Evolutionary conservation across 495 filamentous ascomycete genomes (phyloP), one percentile per base, ranked within the genome.

Genomic region (Aspergillus panamensis): DNA sequence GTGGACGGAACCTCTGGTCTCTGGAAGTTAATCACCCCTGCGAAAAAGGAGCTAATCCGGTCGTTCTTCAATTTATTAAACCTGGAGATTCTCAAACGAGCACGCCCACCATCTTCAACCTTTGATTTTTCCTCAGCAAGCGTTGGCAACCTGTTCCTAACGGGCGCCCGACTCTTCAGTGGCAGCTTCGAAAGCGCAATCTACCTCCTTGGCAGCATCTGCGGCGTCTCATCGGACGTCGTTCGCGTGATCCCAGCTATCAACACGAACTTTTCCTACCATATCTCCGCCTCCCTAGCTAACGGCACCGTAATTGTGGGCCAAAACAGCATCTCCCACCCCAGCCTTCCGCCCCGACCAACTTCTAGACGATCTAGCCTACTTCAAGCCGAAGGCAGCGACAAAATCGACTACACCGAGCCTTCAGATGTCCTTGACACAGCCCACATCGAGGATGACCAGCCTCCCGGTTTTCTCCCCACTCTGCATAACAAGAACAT

Each of bases 91-190:
- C 81, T 96, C 51, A 97, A 96, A 74, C 80, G 91, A 8, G 80
- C 87, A 30, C 79, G 94, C 9, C 83, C 84, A 6, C 89, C 89
- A 5, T 82, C 78, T 17, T 88, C 84, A 25, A 86, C 85, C 19
- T 97, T 96, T 69, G 89, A 94, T 70, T 97, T 96, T 66, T 83
- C 88, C 25, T 84, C 84, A 29, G 94, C 93, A 8, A 90, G 87
- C 51, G 87, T 96, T n/a, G 93, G 93, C 17, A 97, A 97, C 68
- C 73, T 97, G 30, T 97, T 97, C 71, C 73, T 97, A 51, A 96
- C 94, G 8, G 82, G 91, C 21, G 89, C 88, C 3, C 82, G 90
- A 0, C 79, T 94, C 35, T 92, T 93, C 68, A 87, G 87, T 6
- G 90, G 91, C 31, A 87, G 85, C 31, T 87, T 93, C 54, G 89